Evolutionary conservation across 352 stramenopile genomes (phyloP).

Genomic region (Pythium dissotocum): DNA sequence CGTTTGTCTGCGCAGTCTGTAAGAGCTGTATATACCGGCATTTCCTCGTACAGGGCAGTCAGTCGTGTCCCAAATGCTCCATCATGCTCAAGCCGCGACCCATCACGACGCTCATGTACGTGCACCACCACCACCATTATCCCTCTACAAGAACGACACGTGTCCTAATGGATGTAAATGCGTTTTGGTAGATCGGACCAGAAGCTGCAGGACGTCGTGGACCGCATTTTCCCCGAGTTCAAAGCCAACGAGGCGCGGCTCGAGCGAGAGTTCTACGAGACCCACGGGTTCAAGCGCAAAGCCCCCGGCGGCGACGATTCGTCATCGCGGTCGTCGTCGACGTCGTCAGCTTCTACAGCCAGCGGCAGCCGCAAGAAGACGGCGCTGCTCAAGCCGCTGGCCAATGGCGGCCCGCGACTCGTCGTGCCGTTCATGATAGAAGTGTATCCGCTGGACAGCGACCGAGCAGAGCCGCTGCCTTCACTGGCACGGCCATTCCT

Average conservation of each 20-base stretch:
- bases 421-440: slow-evolving; percentile 39
- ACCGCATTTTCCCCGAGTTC: slow-evolving; percentile 73
- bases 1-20: slow-evolving; percentile 49
- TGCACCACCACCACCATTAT: neutral
- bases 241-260: slow-evolving; percentile 46
- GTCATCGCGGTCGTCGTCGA: neutral
- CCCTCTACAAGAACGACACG: neutral
- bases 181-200: slow-evolving; percentile 53
- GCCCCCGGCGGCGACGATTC: neutral
- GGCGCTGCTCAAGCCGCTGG: slow-evolving; percentile 12
- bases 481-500: slow-evolving; percentile 48
- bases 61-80: slow-evolving; percentile 62
- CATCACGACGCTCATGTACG: slow-evolving; percentile 67
- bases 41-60: slow-evolving; percentile 62
- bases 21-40: slow-evolving; percentile 86
- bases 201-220: slow-evolving; percentile 70
- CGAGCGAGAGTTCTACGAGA: slow-evolving; percentile 64
- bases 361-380: slow-evolving; percentile 14
- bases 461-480: slow-evolving; percentile 25
- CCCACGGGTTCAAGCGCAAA: slow-evolving; percentile 58
- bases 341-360: neutral
- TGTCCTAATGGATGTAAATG: neutral
- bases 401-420: slow-evolving; percentile 15
- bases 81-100: slow-evolving; percentile 53
- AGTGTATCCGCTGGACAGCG: slow-evolving; percentile 37